Evolutionary conservation across 148 eudicot genomes (phyloP).

Genomic region (Cornus suecica): DNA sequence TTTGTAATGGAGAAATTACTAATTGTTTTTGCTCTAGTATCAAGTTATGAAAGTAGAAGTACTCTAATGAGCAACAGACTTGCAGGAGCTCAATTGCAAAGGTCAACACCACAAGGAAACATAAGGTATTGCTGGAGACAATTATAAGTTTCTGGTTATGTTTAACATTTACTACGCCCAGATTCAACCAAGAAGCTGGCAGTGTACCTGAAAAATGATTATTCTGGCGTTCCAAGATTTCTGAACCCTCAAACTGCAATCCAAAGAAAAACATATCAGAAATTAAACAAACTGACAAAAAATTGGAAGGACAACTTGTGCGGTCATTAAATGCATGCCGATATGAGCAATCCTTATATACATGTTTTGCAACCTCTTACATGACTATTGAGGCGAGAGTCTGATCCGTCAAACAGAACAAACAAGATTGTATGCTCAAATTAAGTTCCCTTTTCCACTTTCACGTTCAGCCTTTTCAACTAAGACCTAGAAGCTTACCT

Average conservation of each 20-base stretch:
- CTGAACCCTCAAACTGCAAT: conserved; percentile 90
- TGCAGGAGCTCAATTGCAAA: not conserved
- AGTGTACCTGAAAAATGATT: conserved; percentile 66
- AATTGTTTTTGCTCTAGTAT: too few relatives aligned
- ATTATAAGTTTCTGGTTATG: not conserved
- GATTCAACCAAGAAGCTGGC: not conserved
- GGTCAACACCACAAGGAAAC: not conserved
- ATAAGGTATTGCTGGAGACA: not conserved
- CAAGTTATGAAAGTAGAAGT: not conserved
- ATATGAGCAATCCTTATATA: not conserved
- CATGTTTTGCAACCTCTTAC: not conserved
- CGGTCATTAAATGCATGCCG: not conserved
- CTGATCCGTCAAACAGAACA: not conserved
- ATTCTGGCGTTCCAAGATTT: conserved; percentile 58
- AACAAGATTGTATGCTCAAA: not conserved
- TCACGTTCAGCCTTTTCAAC: not conserved
- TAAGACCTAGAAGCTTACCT: conserved; percentile 40
- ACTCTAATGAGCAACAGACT: not conserved
- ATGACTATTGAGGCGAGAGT: not conserved
- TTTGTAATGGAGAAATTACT: not conserved
- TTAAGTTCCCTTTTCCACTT: not conserved
- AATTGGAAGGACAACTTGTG: not conserved
- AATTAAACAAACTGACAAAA: not conserved
- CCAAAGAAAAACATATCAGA: conserved; percentile 16
- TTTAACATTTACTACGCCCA: not conserved